Evolutionary conservation across 1,284 basidiomycete species (phyloP).

Genomic region (Fomes fomentarius): DNA sequence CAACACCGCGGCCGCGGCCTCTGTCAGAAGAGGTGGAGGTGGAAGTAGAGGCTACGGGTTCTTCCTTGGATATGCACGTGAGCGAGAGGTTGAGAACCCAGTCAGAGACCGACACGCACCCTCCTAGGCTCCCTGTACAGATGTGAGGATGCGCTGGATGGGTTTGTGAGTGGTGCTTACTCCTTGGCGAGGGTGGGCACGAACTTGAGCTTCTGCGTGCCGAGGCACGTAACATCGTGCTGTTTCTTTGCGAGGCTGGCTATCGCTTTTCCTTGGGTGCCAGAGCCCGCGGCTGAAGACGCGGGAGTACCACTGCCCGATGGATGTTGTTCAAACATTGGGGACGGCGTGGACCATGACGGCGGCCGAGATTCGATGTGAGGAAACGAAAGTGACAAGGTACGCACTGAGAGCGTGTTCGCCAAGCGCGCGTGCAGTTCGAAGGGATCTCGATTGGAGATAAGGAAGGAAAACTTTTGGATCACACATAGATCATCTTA

Average conservation of each 20-base stretch:
- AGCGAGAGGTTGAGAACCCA: neutral
- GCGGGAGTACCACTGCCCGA: conserved; percentile 21
- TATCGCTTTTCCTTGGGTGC: conserved; percentile 54
- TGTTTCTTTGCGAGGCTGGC: conserved; percentile 74
- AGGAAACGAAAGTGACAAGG: too few relatives aligned
- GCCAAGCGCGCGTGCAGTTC: too few relatives aligned
- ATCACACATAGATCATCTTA: too few relatives aligned
- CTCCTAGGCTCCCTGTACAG: conserved; percentile 44
- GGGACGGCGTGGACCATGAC: too few relatives aligned
- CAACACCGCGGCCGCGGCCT: conserved; percentile 45
- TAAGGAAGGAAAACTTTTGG: neutral
- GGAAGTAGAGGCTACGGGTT: conserved; percentile 38
- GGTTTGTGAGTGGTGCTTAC: conserved; percentile 50
- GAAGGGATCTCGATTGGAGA: neutral
- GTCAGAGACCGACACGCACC: conserved; percentile 31
- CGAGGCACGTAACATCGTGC: conserved; percentile 69
- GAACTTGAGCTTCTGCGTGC: conserved; percentile 77
- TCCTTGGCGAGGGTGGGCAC: conserved; percentile 80
- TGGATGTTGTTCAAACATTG: conserved; percentile 31
- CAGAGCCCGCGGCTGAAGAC: conserved; percentile 21
- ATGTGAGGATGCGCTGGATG: neutral
- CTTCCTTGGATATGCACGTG: conserved; percentile 48
- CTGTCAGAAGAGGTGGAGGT: conserved; percentile 37
- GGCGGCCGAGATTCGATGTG: too few relatives aligned
- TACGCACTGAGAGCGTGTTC: too few relatives aligned